Base-by-base conservation (phyloP, 306 rosid species). In the Corylus heterophylla region DNA sequence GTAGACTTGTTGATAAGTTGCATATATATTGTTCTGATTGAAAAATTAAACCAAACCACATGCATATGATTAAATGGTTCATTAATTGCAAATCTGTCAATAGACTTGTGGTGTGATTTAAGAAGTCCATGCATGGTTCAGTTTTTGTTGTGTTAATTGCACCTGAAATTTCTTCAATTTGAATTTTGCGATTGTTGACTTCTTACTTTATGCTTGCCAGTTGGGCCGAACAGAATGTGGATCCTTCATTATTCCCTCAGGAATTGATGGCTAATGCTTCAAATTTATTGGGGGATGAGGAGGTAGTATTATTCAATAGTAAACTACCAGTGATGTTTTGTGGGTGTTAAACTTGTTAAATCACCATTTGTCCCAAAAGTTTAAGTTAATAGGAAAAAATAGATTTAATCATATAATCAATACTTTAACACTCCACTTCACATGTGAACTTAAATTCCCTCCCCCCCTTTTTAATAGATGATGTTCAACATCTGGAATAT, bases 211-310 rank as follows among this genome's bases (percentile, higher is more conserved):
- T 85, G 70, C 8, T 69, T 73, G 66, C n/a, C 82, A 93, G 99
- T 78, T 95, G 99, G 94, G 96, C 98, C 69, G 96, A 95, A 79
- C 85, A 91, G 83, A 79, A 90, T 73, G 98, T 95, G 69, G 98
- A 95, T 86, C 98, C 99, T 52, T 89, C 98, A 1, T 54, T 88
- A 75, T 95, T 95, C 83, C 94, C 99, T 20, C 90, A 87, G 74
- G 98, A 95, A 75, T 77, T 95, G 56, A 77, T 95, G 89, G 82
- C 90, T 67, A 84, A 95, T 79, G 95, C 89, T 72, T 91, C 87
- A 69, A 67, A 79, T 78, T 76, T 90, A 76, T 82, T 91, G 37
- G 91, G 63, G 70, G 89, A 91, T 68, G 89, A 78, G 69, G 97
- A 90, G 99, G 99, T 89, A 80, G 74, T 72, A 45, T 83, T 76